Evolutionary conservation across 106 monocot genomes (phyloP).

Genomic region (Allium sativum): DNA sequence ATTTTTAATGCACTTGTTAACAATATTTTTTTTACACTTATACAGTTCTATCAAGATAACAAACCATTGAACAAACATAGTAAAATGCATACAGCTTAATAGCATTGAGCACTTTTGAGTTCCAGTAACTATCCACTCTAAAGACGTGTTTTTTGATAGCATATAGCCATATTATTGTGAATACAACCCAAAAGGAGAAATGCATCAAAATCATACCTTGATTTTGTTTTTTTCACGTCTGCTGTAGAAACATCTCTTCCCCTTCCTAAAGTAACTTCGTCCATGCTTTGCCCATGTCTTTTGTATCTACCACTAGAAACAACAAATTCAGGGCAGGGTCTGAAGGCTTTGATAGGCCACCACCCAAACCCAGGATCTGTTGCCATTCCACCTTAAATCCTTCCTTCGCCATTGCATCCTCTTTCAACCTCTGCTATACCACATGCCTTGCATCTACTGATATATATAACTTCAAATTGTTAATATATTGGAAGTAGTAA

Average conservation of each 20-base stretch:
- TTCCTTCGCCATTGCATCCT: conserved; percentile 86
- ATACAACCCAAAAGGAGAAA: no score
- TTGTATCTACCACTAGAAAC: conserved; percentile 77
- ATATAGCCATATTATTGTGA: no score
- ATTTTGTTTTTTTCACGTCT: background rate
- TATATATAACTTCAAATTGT: background rate
- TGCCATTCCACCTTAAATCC: conserved; percentile 93
- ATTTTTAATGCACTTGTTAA: no score
- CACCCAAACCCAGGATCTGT: conserved; percentile 92
- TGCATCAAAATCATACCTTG: background rate
- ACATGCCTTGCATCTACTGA: conserved; percentile 68
- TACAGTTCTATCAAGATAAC: no score
- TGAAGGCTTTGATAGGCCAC: conserved; percentile 93
- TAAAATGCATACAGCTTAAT: no score
- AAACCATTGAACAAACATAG: no score
- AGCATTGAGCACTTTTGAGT: no score
- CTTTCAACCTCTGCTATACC: conserved; percentile 62
- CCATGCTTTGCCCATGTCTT: conserved; percentile 84
- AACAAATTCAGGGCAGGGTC: conserved; percentile 75
- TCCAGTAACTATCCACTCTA: no score
- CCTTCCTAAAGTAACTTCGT: conserved; percentile 75
- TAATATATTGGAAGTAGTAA: no score
- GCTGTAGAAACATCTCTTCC: conserved; percentile 6
- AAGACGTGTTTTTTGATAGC: no score
- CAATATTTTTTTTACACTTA: no score